A percentile compares a stretch with the other conserved stretches of the same genome.
Evolutionary conservation across 768 basidiomycete genomes (phyloP).

Genomic region (Boletus reticulatus): DNA sequence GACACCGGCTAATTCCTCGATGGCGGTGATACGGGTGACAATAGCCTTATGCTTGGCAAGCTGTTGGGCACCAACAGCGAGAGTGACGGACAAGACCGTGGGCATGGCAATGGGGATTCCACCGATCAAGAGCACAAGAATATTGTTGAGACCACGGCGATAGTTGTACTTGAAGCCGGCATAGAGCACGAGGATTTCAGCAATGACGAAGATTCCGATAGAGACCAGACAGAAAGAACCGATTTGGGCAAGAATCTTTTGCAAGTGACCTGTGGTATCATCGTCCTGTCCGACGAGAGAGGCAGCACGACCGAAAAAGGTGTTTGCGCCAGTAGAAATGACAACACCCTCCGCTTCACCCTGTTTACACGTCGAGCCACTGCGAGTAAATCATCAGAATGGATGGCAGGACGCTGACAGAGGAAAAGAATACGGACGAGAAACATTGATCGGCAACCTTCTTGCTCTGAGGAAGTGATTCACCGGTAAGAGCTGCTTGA

Average conservation of each 20-base stretch:
- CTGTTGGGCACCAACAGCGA: conserved; percentile 98
- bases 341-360: conserved; percentile 99
- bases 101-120: conserved; percentile 99
- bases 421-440: conserved; percentile 62
- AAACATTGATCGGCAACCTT: conserved; percentile 96
- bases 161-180: conserved; percentile 88
- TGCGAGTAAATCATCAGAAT: conserved; percentile 24
- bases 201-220: conserved; percentile 93
- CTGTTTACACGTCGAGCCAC: conserved; percentile 97
- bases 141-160: conserved; percentile 94
- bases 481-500: conserved; percentile 96
- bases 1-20: conserved; percentile 97
- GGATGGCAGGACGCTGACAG: neutral
- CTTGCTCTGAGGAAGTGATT: conserved; percentile 92
- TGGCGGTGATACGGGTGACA: conserved; percentile 99
- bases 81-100: conserved; percentile 95
- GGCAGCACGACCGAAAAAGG: conserved; percentile 98
- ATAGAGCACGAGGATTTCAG: conserved; percentile 93
- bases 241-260: conserved; percentile 97
- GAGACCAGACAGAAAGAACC: conserved; percentile 96
- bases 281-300: conserved; percentile 97
- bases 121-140: conserved; percentile 98
- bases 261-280: conserved; percentile 96
- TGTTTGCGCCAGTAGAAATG: conserved; percentile 96
- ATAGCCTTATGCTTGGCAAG: conserved; percentile 99